Evolutionary conservation across 768 basidiomycete genomes (phyloP), one percentile per base, ranked within the genome.

Genomic region (Neoboletus brunneissimus): DNA sequence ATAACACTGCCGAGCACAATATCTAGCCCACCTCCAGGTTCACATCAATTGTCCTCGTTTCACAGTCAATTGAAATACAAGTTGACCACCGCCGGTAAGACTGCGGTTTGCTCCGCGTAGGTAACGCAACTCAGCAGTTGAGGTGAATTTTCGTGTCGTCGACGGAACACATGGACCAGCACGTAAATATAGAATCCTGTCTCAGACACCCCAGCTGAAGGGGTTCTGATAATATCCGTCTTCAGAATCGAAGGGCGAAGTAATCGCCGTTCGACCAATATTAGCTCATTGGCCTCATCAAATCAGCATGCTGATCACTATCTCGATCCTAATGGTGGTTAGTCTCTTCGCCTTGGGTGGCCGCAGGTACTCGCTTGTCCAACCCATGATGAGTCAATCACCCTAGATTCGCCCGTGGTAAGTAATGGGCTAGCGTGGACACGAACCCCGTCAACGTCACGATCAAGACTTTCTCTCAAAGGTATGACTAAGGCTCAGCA

Each of bases 41-140:
- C 22, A n/a, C 12, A 46, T 58, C 42, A 31, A 34, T 40, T 27
- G 27, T 37, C 32, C 22, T 38, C 13, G 52, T 60, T 64, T 66
- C 55, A 48, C 20, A 13, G 32, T 32, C 38, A 20, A 27, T 27
- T 27, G 27, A 27, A 40, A 20, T n/a, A 44, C 12, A 7, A 11
- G 32, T 5, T 16, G 18, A 34, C 4, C 18, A 20, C 13, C 0
- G 6, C 32, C 23, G 27, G 15, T 13, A 22, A 37, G 44, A 27
- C 8, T 31, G 15, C 23, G 23, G n/a, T 31, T 10, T 31, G 23
- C 29, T 43, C 37, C 16, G n/a, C 5, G 20, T 23, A 48, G 34
- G 42, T 35, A 31, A 32, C 20, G 16, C 34, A 38, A 23, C 22
- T 16, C 32, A 34, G 25, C 25, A 20, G 12, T 38, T 29, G 44